Evolutionary conservation across 1,139 yeast genomes (phyloP), one percentile per base, ranked within the genome.

Genomic region (Pichia sp.): DNA sequence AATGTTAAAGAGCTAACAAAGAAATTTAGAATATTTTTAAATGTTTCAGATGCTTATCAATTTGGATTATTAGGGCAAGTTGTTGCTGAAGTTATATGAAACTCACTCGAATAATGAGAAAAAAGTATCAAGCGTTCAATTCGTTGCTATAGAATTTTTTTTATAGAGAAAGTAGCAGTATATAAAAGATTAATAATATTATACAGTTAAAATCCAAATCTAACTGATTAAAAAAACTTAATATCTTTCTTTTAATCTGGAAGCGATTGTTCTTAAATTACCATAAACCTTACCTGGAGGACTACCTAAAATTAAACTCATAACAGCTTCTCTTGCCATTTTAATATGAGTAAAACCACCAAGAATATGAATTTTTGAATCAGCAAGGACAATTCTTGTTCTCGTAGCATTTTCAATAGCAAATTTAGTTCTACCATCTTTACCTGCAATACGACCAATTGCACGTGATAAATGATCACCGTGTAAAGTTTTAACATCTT

Each of bases 261-360:
- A 87, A 44, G 97, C 96, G 57, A 94, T 94, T 37, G 95, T 89
- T 69, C 98, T 86, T 64, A 94, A 75, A 67, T 92, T 92, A 55
- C 97, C 97, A 65, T 92, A 92, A 49, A 92, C 96, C 69, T 92
- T 92, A 52, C 97, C 97, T 38, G 98, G 98, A 40, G 98, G 98
- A 49, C 95, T 84, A 69, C 99, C 99, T 61, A 92, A 76, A 69
- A 92, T 92, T 62, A 92, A 76, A 51, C 94, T 81, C 50, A 92
- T 97, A 35, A 92, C 96, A 6, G 97, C 83, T 66, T 89, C 96
- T 71, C 97, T 79, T 24, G 99, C 98, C 83, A 92, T 90, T 70
- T 95, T 80, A 57, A 92, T 92, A 64, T 92, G 96, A 20, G 95
- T 84, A 70, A 87, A 92, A 0, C 98, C 98, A 38, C 99, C 99